Evolutionary conservation across 495 filamentous ascomycete species (phyloP).

Genomic region (Cryomyces antarcticus): DNA sequence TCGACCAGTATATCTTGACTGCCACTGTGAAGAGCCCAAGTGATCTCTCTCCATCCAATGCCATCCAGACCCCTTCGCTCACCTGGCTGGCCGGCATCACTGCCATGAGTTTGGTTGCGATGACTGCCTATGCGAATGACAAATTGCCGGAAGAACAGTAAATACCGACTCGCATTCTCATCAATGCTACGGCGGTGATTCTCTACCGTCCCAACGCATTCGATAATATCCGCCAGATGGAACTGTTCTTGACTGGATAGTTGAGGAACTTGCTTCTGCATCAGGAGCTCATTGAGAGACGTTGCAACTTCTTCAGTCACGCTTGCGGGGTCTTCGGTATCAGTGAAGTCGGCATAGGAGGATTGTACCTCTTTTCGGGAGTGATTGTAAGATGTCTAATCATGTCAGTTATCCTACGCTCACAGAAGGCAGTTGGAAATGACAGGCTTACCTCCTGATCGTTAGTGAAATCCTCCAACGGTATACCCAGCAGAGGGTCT

Average conservation of each 20-base stretch:
- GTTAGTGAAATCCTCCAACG: slow-evolving; percentile 45
- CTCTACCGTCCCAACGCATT: slow-evolving; percentile 71
- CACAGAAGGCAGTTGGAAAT: too few species aligned
- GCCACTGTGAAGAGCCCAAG: slow-evolving; percentile 79
- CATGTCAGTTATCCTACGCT: too few species aligned
- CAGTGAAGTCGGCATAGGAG: slow-evolving; percentile 31
- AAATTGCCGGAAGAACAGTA: slow-evolving; percentile 78
- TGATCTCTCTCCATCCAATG: slow-evolving; percentile 61
- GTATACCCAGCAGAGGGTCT: slow-evolving; percentile 59
- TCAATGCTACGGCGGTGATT: slow-evolving; percentile 84
- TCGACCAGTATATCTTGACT: slow-evolving; percentile 89
- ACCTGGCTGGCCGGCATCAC: not conserved
- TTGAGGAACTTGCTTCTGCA: slow-evolving; percentile 52
- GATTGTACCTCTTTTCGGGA: slow-evolving; percentile 31
- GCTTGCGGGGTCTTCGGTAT: slow-evolving; percentile 8
- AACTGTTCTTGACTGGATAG: slow-evolving; percentile 80
- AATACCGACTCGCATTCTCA: slow-evolving; percentile 74
- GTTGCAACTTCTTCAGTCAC: slow-evolving; percentile 53
- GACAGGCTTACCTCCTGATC: slow-evolving; percentile 5
- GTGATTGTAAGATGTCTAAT: slow-evolving; percentile 11
- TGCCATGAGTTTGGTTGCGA: too few species aligned
- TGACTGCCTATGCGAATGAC: slow-evolving; percentile 24
- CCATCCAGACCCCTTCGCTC: not conserved
- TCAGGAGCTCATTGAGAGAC: slow-evolving; percentile 59
- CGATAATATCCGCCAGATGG: slow-evolving; percentile 66